A percentile compares a stretch with the other conserved stretches of the same genome.
phyloP scores from a whole-genome alignment of 176 grass and related monocot genomes.

The Themeda triandra region DNA sequence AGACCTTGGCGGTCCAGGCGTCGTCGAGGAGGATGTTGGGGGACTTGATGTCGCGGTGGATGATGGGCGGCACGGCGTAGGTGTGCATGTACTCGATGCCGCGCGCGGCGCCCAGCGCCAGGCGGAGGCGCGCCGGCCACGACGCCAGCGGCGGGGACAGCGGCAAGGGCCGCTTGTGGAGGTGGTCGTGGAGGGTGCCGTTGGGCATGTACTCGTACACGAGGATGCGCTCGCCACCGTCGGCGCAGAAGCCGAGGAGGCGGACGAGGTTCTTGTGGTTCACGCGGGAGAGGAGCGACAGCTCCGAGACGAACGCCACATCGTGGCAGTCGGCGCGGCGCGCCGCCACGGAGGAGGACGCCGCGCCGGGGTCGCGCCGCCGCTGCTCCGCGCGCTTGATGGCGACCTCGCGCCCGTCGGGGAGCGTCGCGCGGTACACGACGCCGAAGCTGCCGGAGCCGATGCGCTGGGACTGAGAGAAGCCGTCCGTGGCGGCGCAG shows the following conservation, averaged over 20 bases:
- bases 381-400: conserved; percentile 84
- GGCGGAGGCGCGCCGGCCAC: conserved; percentile 57
- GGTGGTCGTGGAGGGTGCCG: conserved; percentile 77
- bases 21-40: conserved; percentile 81
- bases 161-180: conserved; percentile 37
- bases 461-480: conserved; percentile 58
- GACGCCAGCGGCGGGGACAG: conserved; percentile 50
- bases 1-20: conserved; percentile 67
- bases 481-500: conserved; percentile 45
- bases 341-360: conserved; percentile 14
- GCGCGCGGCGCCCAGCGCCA: conserved; percentile 84
- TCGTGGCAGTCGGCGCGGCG: conserved; percentile 36
- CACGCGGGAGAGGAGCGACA: conserved; percentile 76
- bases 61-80: conserved; percentile 91
- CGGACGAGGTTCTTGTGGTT: conserved; percentile 97
- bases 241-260: conserved; percentile 79
- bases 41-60: conserved; percentile 84
- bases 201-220: conserved; percentile 96
- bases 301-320: conserved; percentile 68
- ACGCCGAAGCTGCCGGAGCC: conserved; percentile 86
- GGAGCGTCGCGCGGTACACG: conserved; percentile 70
- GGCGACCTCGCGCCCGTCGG: conserved; percentile 74
- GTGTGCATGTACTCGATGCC: conserved; percentile 95
- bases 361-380: neutral
- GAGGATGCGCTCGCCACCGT: conserved; percentile 67